Conservation (phyloP, 2,329 filamentous ascomycete species). For the Alternaria ventricosa region DNA sequence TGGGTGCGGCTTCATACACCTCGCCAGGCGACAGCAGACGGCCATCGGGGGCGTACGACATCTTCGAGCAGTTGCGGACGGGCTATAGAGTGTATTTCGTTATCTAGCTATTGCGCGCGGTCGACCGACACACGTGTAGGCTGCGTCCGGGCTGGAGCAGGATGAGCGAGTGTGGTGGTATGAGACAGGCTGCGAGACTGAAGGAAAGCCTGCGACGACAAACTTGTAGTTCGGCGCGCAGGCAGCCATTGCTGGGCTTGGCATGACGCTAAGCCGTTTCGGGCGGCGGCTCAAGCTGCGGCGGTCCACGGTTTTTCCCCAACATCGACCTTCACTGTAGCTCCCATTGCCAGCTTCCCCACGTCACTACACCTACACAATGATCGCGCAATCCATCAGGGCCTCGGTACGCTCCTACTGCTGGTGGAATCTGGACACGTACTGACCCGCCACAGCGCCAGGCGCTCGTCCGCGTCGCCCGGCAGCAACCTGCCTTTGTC, state of each 20-base stretch:
- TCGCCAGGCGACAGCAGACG: conserved; percentile 54
- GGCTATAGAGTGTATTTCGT: conserved; percentile 13
- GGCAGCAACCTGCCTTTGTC: conserved; percentile 61
- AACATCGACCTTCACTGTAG: conserved; percentile 34
- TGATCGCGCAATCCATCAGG: conserved; percentile 68
- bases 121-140: conserved; percentile 16
- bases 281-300: conserved; percentile 29
- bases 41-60: conserved; percentile 44
- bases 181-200: conserved; percentile 21
- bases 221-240: conserved; percentile 3
- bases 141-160: conserved; percentile 23
- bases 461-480: conserved; percentile 65
- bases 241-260: conserved; percentile 15
- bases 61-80: conserved; percentile 18
- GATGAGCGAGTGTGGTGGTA: conserved; percentile 24
- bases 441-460: conserved; percentile 60
- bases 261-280: conserved; percentile 23
- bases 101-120: conserved; percentile 22
- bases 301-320: conserved; percentile 24
- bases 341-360: conserved; percentile 41
- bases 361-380: conserved; percentile 48
- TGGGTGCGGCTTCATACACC: conserved; percentile 49
- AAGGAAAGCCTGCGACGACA: not conserved
- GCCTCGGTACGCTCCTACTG: conserved; percentile 59
- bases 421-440: conserved; percentile 11